Evolutionary conservation across 2,329 filamentous ascomycete species (phyloP), one percentile per base, ranked within the genome.

Genomic region (Pestalotiopsis sp.): DNA sequence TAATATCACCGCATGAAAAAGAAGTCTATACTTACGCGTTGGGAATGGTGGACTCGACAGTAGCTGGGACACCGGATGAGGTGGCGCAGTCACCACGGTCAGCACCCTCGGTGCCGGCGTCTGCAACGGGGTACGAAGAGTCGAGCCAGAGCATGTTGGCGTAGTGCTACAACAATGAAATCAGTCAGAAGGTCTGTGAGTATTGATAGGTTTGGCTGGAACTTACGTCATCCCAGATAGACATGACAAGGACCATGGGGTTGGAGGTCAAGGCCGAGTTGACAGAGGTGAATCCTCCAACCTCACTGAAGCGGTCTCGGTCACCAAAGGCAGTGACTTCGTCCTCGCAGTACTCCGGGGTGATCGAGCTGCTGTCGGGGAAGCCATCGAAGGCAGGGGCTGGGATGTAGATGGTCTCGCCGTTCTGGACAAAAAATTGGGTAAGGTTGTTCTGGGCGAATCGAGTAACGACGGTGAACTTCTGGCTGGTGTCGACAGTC

Each of bases 221-320:
- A 73, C 74, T 74, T 71, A 77, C 76, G 79, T 91, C 89, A 73
- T 90, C 88, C 87, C 86, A 88, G 72, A 88, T 81, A 39, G 82
- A 85, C 84, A 91, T 84, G 73, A 90, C 88, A 20, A 91, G 83
- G 39, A 90, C 89, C 85, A 91, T 87, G 59, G 88, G 88, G 67
- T 83, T 74, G 6, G 78, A 78, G 64, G 27, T 39, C 59, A 91
- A 77, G 25, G 86, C 87, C 2, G 81, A 71, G 72, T 84, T 84
- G 82, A 91, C 87, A 31, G 76, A 76, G 12, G 80, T 75, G 70
- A 89, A 76, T 27, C 89, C 89, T 61, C 88, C 89, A 60, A 86
- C 81, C 65, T 81, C 74, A 59, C 77, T 75, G 80, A 89, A 91
- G 68, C 81, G 78, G 73, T 86, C 79, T 25, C 79, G 80, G 77